These are phyloP conservation scores for Eucalyptus pauciflora DNA, from an alignment of 345 rosid species.

Conservation along the genomic window DNA sequence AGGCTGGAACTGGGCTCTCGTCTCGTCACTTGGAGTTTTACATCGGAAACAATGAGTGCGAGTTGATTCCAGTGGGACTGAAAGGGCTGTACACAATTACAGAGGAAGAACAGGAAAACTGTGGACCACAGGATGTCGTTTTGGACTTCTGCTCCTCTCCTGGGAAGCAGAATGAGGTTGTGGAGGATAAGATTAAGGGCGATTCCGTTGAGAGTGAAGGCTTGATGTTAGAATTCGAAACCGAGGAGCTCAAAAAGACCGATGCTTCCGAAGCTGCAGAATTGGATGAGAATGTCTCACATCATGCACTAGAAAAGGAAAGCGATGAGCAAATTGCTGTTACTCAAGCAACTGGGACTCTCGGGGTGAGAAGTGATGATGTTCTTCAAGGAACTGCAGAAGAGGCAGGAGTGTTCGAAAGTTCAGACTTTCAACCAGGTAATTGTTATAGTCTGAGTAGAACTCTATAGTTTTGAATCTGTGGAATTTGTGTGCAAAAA, in stretches of 20 bases:
- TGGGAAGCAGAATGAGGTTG: neutral
- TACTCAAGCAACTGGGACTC: constrained; percentile 1
- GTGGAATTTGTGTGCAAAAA: neutral
- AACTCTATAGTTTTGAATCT: neutral
- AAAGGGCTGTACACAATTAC: constrained; percentile 7
- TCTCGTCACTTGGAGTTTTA: constrained; percentile 64
- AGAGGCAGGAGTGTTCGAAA: neutral
- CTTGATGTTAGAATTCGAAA: neutral
- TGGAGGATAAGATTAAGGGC: constrained; percentile 1
- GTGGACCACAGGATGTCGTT: constrained; percentile 54
- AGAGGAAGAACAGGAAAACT: constrained; percentile 32
- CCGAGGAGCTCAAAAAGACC: neutral
- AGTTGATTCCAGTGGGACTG: constrained; percentile 73
- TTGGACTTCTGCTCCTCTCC: constrained; percentile 43
- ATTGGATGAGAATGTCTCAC: constrained; percentile 1
- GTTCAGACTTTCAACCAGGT: constrained; percentile 29
- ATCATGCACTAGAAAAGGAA: neutral
- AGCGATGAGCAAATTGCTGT: constrained; percentile 10
- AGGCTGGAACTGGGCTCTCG: neutral
- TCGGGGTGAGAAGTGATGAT: neutral
- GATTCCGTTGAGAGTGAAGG: constrained; percentile 3
- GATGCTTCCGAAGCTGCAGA: neutral
- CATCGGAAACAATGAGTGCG: constrained; percentile 58
- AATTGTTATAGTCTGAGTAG: neutral
- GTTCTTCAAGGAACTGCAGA: constrained; percentile 6